Evolutionary conservation across 108 stramenopile genomes (phyloP).

Genomic region (Poteriospumella lacustris): DNA sequence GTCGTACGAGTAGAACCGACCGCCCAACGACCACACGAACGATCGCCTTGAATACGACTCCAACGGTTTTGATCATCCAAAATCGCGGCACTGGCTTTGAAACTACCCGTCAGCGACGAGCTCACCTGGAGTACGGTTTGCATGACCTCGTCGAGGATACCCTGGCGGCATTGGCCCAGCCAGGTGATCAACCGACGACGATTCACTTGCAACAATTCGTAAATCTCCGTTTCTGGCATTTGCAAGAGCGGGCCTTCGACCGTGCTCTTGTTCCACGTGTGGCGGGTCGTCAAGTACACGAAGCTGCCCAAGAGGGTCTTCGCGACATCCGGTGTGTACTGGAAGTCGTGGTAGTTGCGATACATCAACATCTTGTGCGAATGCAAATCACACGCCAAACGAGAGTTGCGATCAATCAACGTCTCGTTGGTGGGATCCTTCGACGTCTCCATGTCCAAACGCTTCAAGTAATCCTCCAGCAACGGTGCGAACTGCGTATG

Average conservation of each 20-base stretch:
- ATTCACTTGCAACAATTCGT: conserved; percentile 35
- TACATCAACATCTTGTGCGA: conserved; percentile 30
- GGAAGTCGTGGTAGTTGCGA: conserved; percentile 19
- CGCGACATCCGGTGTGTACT: conserved; percentile 17
- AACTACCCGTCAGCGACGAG: conserved; percentile 33
- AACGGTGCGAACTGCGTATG: conserved; percentile 2
- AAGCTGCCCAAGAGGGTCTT: conserved; percentile 35
- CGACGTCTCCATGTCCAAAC: conserved; percentile 28
- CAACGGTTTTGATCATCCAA: conserved; percentile 30
- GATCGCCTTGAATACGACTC: conserved; percentile 35
- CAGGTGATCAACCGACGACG: conserved; percentile 29
- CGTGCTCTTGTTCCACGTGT: conserved; percentile 36
- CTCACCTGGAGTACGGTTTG: conserved; percentile 32
- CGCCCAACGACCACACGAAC: conserved; percentile 29
- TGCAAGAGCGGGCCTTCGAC: conserved; percentile 11
- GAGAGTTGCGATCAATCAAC: conserved; percentile 33
- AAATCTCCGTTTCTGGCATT: conserved; percentile 34
- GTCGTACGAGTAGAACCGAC: conserved; percentile 24
- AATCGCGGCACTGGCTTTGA: conserved; percentile 1
- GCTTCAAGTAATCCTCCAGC: conserved; percentile 30
- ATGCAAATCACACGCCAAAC: conserved; percentile 36
- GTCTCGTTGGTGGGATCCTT: conserved; percentile 35
- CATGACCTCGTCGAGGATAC: conserved; percentile 33
- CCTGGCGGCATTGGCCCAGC: conserved; percentile 23
- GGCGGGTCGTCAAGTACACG: conserved; percentile 36